phyloP scores from a whole-genome alignment of 768 basidiomycete genomes.

The Glaciozyma martinii region DNA sequence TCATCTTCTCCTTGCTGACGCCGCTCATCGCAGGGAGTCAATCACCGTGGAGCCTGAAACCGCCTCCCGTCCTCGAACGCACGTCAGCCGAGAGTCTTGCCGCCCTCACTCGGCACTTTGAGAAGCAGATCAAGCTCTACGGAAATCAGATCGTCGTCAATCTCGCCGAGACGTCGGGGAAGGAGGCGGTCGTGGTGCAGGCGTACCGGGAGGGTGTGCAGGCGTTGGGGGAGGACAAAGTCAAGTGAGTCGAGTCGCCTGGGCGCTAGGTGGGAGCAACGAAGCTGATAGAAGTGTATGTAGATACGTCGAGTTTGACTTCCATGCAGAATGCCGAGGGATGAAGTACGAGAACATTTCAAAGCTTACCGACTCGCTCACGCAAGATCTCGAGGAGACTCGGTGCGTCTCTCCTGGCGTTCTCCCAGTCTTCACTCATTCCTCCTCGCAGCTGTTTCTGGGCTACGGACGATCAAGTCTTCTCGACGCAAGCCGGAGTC shows the following conservation, averaged over 20 bases:
- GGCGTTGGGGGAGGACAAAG: slow-evolving; percentile 41
- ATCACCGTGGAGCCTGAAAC: slow-evolving; percentile 33
- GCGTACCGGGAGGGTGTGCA: slow-evolving; percentile 65
- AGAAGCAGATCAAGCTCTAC: slow-evolving; percentile 24
- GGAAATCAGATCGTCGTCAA: slow-evolving; percentile 66
- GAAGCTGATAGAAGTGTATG: not conserved
- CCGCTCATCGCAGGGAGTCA: slow-evolving; percentile 21
- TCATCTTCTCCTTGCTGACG: no score
- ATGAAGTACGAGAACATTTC: slow-evolving; percentile 51
- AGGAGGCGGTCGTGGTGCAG: slow-evolving; percentile 67
- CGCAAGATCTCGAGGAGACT: slow-evolving; percentile 25
- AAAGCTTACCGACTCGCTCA: slow-evolving; percentile 21
- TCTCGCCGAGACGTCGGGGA: slow-evolving; percentile 81
- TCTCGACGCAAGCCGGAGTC: slow-evolving; percentile 27
- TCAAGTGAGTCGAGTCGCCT: slow-evolving; percentile 34
- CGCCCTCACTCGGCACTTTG: slow-evolving; percentile 31
- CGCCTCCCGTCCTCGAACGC: slow-evolving; percentile 34
- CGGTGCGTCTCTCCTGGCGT: slow-evolving; percentile 7
- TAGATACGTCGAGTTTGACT: slow-evolving; percentile 27
- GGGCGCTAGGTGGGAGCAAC: no score
- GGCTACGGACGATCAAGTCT: slow-evolving; percentile 15
- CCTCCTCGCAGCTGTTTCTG: slow-evolving; percentile 29
- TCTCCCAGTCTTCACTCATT: not conserved
- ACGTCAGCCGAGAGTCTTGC: slow-evolving; percentile 24
- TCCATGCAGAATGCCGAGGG: slow-evolving; percentile 52